These are phyloP conservation scores for Rhizoclosmatium globosum DNA, from an alignment of 192 early-diverging fungal genomes.

Conservation along the genomic window DNA sequence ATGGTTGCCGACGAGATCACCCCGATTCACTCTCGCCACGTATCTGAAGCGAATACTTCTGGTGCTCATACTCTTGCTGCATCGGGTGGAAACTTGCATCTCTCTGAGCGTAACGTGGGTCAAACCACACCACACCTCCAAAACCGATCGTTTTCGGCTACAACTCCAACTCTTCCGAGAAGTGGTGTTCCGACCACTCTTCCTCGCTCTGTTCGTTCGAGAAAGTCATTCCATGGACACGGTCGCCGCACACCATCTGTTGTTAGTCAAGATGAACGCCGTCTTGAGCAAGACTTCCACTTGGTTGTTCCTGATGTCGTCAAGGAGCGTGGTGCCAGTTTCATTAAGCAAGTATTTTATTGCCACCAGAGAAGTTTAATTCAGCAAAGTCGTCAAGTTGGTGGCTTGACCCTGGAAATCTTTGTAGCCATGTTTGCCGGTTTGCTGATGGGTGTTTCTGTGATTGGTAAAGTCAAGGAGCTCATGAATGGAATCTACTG, in stretches of 20 bases:
- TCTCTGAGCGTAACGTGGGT: conserved; percentile 15
- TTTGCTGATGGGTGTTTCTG: conserved; percentile 49
- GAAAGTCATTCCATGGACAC: background rate
- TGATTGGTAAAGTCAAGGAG: conserved; percentile 44
- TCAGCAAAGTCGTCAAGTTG: conserved; percentile 48
- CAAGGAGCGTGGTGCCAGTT: conserved; percentile 44
- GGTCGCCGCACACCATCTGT: background rate
- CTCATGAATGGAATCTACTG: conserved; percentile 53
- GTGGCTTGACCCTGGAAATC: conserved; percentile 50
- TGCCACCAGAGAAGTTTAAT: conserved; percentile 49
- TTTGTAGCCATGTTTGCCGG: conserved; percentile 56
- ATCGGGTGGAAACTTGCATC: conserved; percentile 24
- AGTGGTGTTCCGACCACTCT: background rate
- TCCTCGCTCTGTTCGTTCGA: background rate
- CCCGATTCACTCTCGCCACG: background rate
- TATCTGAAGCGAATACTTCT: background rate
- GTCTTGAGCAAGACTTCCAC: conserved; percentile 36
- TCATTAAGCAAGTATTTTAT: conserved; percentile 44
- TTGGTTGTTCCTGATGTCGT: conserved; percentile 41
- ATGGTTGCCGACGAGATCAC: conserved; percentile 6
- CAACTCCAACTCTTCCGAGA: background rate
- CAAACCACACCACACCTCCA: background rate
- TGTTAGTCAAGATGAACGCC: conserved; percentile 14
- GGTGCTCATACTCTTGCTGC: conserved; percentile 18
- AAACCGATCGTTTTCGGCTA: background rate